phyloP scores from a whole-genome alignment of 1,139 yeast genomes.

The Blastobotrys persicus region DNA sequence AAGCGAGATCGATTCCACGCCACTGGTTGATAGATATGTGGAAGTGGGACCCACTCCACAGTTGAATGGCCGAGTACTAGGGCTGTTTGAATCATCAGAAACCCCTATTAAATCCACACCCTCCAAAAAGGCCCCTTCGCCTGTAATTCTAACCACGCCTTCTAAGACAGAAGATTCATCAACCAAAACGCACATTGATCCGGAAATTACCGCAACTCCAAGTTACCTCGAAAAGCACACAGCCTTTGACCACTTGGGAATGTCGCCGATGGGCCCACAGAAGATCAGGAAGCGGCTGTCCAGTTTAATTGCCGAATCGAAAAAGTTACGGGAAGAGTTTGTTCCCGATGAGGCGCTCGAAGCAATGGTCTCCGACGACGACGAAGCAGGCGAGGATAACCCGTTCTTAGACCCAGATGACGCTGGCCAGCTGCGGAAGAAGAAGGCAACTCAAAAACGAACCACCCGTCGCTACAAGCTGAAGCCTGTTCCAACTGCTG shows the following conservation, averaged over 20 bases:
- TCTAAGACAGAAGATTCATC: not conserved
- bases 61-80: constrained; percentile 63
- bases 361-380: not conserved
- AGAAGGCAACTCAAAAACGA: constrained; percentile 6
- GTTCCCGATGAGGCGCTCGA: not conserved
- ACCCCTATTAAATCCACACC: constrained; percentile 1
- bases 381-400: not conserved
- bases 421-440: not conserved
- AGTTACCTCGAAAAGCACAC: constrained; percentile 3
- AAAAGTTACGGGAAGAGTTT: constrained; percentile 10
- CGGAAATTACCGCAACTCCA: not conserved
- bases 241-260: not conserved
- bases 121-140: constrained; percentile 7
- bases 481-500: not conserved
- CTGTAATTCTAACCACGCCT: not conserved
- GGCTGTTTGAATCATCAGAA: constrained; percentile 50
- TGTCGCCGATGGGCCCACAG: constrained; percentile 7
- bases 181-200: not conserved
- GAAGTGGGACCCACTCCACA: constrained; percentile 79
- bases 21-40: constrained; percentile 7
- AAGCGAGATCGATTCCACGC: constrained; percentile 1
- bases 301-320: constrained; percentile 20
- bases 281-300: constrained; percentile 16
- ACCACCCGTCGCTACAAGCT: not conserved
- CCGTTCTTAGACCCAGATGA: constrained; percentile 1